Evolutionary conservation across 1,284 basidiomycete genomes (phyloP), one percentile per base, ranked within the genome.

Genomic region (Erythrobasidium hasegawianum): DNA sequence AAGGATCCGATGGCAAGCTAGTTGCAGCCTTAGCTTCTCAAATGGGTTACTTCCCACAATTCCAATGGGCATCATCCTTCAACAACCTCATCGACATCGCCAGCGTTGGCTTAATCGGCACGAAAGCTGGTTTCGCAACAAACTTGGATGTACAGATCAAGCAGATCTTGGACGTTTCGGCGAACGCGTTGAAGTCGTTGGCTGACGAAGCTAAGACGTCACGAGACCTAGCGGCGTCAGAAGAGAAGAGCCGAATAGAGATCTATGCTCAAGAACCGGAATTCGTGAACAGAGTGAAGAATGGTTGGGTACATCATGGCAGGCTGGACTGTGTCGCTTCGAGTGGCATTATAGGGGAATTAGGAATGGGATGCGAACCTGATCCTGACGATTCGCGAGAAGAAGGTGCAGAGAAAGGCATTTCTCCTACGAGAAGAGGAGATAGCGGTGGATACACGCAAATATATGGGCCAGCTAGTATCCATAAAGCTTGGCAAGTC

Each of bases 41-140:
- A n/a, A 97, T 97, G 78, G 87, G 87, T 3, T 91, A 94, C 81
- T 79, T 96, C 62, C 87, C 87, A 73, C 64, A 65, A 39, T 67
- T 69, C 43, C 68, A 67, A 29, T 68, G 67, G 57, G 67, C 54
- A 5, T 73, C 45, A 62, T 64, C 1, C 49, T 70, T 18, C 73
- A 91, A 87, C 76, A 88, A 85, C 69, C 78, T 97, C 64, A 86
- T 97, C 68, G 95, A 98, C 75, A 82, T 98, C n/a, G 93, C 90
- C 0, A 87, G 88, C 61, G 85, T 94, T 40, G 93, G 94, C 7
- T 76, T 98, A 22, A 97, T 97, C 72, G 95, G 95, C 0, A 92
- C 95, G 75, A 97, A 97, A 80, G 93, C 90, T 33, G 93, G 95
- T 14, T 82, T 97, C 71, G 87, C 86, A 54, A 87, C 84, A 10